Evolutionary conservation across 495 filamentous ascomycete species (phyloP), one percentile per base, ranked within the genome.

Genomic region (Cercophora newfieldiana): DNA sequence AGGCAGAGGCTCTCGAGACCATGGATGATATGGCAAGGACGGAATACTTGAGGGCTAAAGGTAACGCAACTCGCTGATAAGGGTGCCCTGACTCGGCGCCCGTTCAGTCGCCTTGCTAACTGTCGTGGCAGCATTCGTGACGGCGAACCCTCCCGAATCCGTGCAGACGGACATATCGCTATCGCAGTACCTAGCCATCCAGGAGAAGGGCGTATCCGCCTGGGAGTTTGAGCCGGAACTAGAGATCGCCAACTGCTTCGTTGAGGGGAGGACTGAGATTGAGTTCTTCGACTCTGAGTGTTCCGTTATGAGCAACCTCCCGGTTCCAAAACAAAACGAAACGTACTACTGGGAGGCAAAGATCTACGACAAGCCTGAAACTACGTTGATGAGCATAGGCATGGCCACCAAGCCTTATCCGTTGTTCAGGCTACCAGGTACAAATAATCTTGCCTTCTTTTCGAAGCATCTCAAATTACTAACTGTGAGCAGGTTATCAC

Each of bases 301-400:
- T 78, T 96, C 92, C 73, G 96, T 98, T 56, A 91, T 97, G 82
- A 97, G 90, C 76, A 99, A 99, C 69, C 79, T 99, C 47, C 95
- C 95, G 0, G 90, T 99, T 37, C 95, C 95, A 24, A 99, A 99
- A 75, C 95, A 99, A 74, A 98, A 99, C 71, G 95, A 99, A 74
- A 94, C 97, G 16, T 98, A 98, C 73, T 99, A 99, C 76, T 99
- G 95, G 95, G 95, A 99, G 74, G 92, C 95, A 16, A 99, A 99
- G 79, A 89, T 99, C 48, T 98, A 95, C 77, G 96, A 98, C 61
- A 97, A 98, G 78, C 94, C 95, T 3, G 95, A 97, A 37, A 84
- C 81, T 18, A 93, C 94, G 0, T 78, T 91, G 64, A 83, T 99
- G 49, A 93, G 89, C 70, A 90, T 99, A 65, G 95, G 95, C 50